A percentile compares a stretch with the other conserved stretches of the same genome.
Conservation (phyloP, 148 eudicot genomes). For the Rhododendron vialii region DNA sequence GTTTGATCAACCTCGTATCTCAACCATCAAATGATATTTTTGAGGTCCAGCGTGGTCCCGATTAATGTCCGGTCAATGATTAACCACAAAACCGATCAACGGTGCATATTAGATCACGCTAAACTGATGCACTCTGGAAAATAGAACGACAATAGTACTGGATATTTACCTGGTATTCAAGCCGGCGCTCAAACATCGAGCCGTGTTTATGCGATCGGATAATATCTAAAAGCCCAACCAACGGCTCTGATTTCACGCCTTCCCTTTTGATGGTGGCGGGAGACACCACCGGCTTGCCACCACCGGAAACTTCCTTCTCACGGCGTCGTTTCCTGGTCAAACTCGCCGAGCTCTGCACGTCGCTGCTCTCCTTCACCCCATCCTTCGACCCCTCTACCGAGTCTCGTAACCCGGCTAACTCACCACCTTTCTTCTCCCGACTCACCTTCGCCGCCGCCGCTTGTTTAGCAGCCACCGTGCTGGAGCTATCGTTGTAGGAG, state of each 20-base stretch:
- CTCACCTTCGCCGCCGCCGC: conserved; percentile 8
- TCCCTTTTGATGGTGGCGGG: conserved; percentile 14
- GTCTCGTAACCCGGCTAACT: conserved; percentile 20
- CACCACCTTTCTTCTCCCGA: conserved; percentile 17
- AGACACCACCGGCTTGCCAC: conserved; percentile 12
- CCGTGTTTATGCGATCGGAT: conserved; percentile 31
- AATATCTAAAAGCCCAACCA: conserved; percentile 22
- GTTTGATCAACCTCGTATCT: not conserved
- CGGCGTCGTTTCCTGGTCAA: conserved; percentile 13
- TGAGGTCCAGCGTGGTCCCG: conserved; percentile 4
- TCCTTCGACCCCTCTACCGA: conserved; percentile 16
- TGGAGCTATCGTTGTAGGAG: conserved; percentile 36
- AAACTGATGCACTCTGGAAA: not conserved
- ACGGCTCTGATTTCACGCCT: conserved; percentile 27
- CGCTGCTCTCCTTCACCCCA: conserved; percentile 29
- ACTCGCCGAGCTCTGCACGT: conserved; percentile 37
- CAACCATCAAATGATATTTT: not conserved
- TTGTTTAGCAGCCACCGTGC: conserved; percentile 12
- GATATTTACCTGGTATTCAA: conserved; percentile 31
- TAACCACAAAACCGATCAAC: not conserved
- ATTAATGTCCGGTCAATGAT: not conserved
- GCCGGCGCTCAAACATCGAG: conserved; percentile 32
- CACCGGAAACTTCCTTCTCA: conserved; percentile 9
- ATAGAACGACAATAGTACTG: conserved; percentile 2
- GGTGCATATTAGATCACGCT: not conserved